Base-by-base conservation (phyloP, 768 basidiomycete genomes). In the Rhizopogon vinicolor region DNA sequence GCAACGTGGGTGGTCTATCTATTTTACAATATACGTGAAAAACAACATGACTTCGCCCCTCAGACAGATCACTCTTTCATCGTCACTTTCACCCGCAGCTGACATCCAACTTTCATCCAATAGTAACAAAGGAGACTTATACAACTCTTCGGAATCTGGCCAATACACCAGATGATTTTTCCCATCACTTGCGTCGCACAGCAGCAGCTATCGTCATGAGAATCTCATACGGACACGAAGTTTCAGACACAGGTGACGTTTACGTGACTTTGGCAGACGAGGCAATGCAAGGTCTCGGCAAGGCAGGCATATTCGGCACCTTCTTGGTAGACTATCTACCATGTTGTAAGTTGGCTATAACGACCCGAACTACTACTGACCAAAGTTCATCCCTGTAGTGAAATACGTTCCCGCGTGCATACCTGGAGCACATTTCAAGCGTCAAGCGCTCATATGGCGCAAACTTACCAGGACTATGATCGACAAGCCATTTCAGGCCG, bases 341-440 rank as follows among this genome's bases (percentile, higher is more conserved):
- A 5, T 53, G 57, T 19, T 58, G 72, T 73, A 39, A 63, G 70
- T 66, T 19, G 19, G 18, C 53, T 39, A 3, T 28, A 41, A 5
- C 18, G 22, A 16, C 6, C 7, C 31, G 16, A n/a, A n/a, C 42
- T 4, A 46, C 14, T n/a, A 5, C 51, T 37, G 5, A 16, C 25
- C 41, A 40, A 19, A 6, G 2, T 22, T 22, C 19, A 8, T 41
- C 10, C 28, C 25, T 41, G 31, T 35, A 67, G 72, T 82, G 19
- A 78, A 78, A 29, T 75, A 77, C 49, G 55, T 82, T n/a, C 82
- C 82, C 3, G 66, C 72, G 3, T 82, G 68, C 63, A 62, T 83
- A 31, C 82, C 82, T 7, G 78, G 79, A 12, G 74, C 75, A 6
- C 66, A 59, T 0, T 83, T 80, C 70, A 78, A 78, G 56, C 72